A percentile compares a stretch with the other conserved stretches of the same genome.
Conservation (phyloP, 1,139 yeast species). For the Blastobotrys malaysiensis region DNA sequence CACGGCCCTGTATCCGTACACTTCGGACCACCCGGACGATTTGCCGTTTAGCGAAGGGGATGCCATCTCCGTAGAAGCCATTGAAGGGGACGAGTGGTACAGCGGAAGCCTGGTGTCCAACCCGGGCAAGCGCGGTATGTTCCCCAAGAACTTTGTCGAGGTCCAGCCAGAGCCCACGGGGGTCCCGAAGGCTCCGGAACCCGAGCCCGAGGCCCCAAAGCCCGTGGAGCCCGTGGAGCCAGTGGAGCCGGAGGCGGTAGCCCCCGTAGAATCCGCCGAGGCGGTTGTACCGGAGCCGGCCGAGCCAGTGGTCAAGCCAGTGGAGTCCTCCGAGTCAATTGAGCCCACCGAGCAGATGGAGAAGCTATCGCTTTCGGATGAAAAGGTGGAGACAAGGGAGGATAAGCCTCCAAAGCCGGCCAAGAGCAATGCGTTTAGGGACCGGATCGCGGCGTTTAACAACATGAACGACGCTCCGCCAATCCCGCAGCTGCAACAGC, state of each 20-base stretch:
- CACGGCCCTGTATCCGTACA: constrained; percentile 63
- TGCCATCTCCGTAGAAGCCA: constrained; percentile 61
- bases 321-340: background rate
- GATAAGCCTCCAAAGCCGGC: constrained; percentile 5
- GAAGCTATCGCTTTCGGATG: background rate
- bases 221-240: background rate
- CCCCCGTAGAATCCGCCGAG: background rate
- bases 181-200: constrained; percentile 8
- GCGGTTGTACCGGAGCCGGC: constrained; percentile 7
- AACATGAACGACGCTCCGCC: constrained; percentile 36
- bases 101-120: constrained; percentile 55
- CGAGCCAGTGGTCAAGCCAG: background rate
- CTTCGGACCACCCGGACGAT: constrained; percentile 81
- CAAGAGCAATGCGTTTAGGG: constrained; percentile 33
- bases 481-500: constrained; percentile 36
- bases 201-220: constrained; percentile 1
- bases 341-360: background rate
- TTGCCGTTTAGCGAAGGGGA: constrained; percentile 65
- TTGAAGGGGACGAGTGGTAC: constrained; percentile 92
- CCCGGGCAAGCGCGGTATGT: constrained; percentile 60
- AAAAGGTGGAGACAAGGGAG: background rate
- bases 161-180: constrained; percentile 18
- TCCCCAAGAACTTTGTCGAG: constrained; percentile 82
- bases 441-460: constrained; percentile 44
- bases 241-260: background rate